A percentile compares a stretch with the other conserved stretches of the same genome.
phyloP scores from a whole-genome alignment of 495 filamentous ascomycete species.

The Chaetomidium leptoderma region DNA sequence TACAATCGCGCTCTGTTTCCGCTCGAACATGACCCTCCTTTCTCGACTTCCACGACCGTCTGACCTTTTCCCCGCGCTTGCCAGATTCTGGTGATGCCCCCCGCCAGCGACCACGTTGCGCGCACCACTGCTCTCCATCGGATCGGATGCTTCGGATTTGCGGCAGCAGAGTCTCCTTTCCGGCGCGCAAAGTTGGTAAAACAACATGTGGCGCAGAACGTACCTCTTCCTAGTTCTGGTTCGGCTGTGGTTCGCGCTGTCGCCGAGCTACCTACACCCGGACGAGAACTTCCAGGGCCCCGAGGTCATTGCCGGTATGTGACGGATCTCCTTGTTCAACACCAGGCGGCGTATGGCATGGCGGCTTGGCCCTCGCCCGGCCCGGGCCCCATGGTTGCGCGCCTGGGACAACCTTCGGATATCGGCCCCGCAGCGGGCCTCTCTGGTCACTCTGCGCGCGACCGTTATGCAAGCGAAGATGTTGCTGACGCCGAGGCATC shows the following conservation, averaged over 20 bases:
- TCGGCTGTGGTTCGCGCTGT: slow-evolving; percentile 89
- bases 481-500: slow-evolving; percentile 8
- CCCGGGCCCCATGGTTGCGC: background rate
- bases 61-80: background rate
- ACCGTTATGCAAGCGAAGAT: background rate
- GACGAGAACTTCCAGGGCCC: slow-evolving; percentile 99
- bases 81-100: slow-evolving; percentile 18
- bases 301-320: slow-evolving; percentile 90
- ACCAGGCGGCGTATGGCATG: background rate
- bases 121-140: slow-evolving; percentile 2
- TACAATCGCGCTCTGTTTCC: background rate
- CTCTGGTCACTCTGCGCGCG: background rate
- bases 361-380: background rate
- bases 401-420: background rate
- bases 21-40: slow-evolving; percentile 17
- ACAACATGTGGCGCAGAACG: slow-evolving; percentile 81
- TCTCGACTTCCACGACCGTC: background rate
- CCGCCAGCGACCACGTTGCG: slow-evolving; percentile 8
- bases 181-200: slow-evolving; percentile 6
- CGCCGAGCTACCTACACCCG: slow-evolving; percentile 93
- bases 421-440: background rate
- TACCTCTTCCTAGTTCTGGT: slow-evolving; percentile 81
- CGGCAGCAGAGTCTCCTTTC: slow-evolving; percentile 1
- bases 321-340: background rate
- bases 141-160: slow-evolving; percentile 21